Conservation (phyloP, 202 grass and related monocot species). For the Schoenoplectus tabernaemontani region DNA sequence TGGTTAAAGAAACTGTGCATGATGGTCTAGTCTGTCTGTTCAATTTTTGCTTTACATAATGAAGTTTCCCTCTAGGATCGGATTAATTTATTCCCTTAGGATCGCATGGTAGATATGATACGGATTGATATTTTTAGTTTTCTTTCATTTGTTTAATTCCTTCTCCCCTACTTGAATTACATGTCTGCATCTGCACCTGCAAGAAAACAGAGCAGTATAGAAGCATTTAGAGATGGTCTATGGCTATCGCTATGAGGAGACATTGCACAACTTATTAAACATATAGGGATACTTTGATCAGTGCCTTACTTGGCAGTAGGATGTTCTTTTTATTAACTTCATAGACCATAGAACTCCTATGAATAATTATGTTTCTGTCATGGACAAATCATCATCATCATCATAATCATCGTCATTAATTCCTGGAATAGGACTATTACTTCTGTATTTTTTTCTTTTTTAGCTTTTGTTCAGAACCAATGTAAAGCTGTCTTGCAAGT, state of each 20-base stretch:
- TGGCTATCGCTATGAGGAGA: background rate
- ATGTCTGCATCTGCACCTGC: background rate
- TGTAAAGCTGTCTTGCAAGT: background rate
- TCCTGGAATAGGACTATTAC: background rate
- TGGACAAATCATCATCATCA: no score
- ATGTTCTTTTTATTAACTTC: background rate
- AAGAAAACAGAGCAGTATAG: background rate
- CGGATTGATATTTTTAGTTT: background rate
- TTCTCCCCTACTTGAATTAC: background rate
- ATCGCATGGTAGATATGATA: background rate
- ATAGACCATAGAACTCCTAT: background rate
- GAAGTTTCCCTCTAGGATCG: background rate
- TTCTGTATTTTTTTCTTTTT: background rate
- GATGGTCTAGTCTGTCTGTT: constrained; percentile 17
- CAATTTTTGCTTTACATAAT: constrained; percentile 1
- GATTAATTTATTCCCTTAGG: background rate
- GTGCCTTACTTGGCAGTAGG: background rate
- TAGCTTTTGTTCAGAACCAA: background rate
- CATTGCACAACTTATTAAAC: background rate
- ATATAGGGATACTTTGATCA: background rate
- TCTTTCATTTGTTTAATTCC: constrained; percentile 1
- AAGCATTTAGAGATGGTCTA: background rate
- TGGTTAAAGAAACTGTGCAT: constrained; percentile 12
- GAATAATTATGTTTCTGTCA: background rate
- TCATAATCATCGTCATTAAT: background rate